Evolutionary conservation across 306 rosid species (phyloP), one percentile per base, ranked within the genome.

Genomic region (Crotalaria pallida): DNA sequence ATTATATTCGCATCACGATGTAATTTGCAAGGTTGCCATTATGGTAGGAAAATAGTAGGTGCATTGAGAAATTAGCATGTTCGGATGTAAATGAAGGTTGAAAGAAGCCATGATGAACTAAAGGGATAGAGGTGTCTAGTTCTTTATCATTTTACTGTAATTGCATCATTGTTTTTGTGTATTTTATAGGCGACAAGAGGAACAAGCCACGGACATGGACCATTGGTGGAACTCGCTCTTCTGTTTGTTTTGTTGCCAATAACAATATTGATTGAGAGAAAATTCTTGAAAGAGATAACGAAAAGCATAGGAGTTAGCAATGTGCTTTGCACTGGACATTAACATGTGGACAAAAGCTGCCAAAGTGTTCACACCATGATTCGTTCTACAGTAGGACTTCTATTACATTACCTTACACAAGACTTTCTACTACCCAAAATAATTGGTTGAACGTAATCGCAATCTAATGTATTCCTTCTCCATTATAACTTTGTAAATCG

Each of bases 121-220:
- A 72, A 62, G 65, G 23, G 29, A 44, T 52, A 44, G 50, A 57
- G 63, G 58, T 66, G 79, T 70, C 50, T 1, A 71, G 76, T 80
- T 66, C 66, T 52, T 65, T 71, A 74, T 63, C 43, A 49, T 53
- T 65, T 70, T 56, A 75, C 73, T 53, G 57, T 68, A 82, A 65
- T 65, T 79, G 79, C 88, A 84, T 87, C 79, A 83, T 83, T 82
- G 75, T 31, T 49, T 74, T 44, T 5, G 68, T 68, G 63, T 24
- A 38, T 52, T 58, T 47, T 51, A 33, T 3, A 64, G 84, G 85
- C 67, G 85, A 89, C 98, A 86, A 83, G 69, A 72, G 81, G 79
- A 83, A 78, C 65, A 47, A 73, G 89, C 88, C 87, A 83, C 57
- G 58, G 60, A 63, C 41, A 73, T 85, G 86, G 90, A 88, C 81